These are phyloP conservation scores for Barbarea vulgaris DNA, from an alignment of 345 rosid genomes.

Conservation along the genomic window DNA sequence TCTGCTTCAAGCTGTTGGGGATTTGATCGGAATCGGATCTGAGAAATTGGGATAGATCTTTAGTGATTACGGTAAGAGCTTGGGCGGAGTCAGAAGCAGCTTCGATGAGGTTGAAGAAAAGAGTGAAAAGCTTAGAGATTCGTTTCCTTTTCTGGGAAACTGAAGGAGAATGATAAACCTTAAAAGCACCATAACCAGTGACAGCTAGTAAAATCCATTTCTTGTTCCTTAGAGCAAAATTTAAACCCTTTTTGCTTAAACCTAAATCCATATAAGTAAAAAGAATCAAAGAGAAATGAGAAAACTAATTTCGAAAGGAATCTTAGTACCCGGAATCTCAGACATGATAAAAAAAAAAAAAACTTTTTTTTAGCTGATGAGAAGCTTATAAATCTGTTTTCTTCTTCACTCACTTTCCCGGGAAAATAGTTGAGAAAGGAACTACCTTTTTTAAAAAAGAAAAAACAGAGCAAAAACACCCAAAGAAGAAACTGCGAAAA, in stretches of 20 bases:
- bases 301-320: constrained; percentile 1
- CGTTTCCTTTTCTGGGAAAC: constrained; percentile 52
- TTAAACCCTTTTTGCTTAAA: constrained; percentile 51
- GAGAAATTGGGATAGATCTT: constrained; percentile 58
- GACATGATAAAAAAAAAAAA: neutral
- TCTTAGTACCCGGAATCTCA: neutral
- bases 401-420: constrained; percentile 23
- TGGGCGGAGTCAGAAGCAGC: constrained; percentile 65
- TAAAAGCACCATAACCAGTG: constrained; percentile 58
- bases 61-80: constrained; percentile 49
- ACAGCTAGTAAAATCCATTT: constrained; percentile 57
- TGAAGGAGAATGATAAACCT: constrained; percentile 63
- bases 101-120: constrained; percentile 58
- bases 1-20: constrained; percentile 73
- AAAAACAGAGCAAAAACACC: constrained; percentile 22
- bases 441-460: constrained; percentile 9
- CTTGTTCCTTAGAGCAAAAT: constrained; percentile 52
- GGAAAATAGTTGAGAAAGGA: constrained; percentile 20
- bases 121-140: constrained; percentile 53
- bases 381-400: neutral
- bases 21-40: constrained; percentile 69
- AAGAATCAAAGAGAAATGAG: neutral
- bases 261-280: constrained; percentile 54
- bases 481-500: neutral
- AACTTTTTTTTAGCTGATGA: constrained; percentile 4